These are phyloP conservation scores for Pyrenophora seminiperda DNA, from an alignment of 2,329 filamentous ascomycete genomes.

Conservation along the genomic window DNA sequence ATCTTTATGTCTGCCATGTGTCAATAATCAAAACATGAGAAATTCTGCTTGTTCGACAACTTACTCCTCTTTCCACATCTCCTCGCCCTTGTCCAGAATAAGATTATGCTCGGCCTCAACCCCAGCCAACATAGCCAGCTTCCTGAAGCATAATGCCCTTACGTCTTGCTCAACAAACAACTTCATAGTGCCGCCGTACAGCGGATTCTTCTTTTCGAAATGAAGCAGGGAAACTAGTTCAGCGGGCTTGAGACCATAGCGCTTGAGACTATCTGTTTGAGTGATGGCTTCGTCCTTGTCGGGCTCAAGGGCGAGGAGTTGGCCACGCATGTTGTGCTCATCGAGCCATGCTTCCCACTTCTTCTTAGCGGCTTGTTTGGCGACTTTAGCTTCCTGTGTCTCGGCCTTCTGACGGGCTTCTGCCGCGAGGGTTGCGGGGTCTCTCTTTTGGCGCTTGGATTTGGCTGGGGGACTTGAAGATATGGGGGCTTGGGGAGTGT, in stretches of 20 bases:
- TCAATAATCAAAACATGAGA: not conserved
- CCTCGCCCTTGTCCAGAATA: conserved; percentile 3
- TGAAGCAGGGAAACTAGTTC: conserved; percentile 9
- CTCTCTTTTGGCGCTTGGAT: conserved; percentile 18
- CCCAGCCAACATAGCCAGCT: conserved; percentile 12
- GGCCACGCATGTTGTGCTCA: not conserved
- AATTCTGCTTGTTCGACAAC: not conserved
- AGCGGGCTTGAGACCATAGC: conserved; percentile 21
- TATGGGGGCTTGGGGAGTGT: not conserved
- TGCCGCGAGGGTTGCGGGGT: not conserved
- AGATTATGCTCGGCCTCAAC: not conserved
- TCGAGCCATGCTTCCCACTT: conserved; percentile 12
- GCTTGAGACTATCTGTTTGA: conserved; percentile 18
- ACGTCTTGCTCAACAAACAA: conserved; percentile 17
- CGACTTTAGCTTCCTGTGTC: not conserved
- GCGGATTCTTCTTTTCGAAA: conserved; percentile 15
- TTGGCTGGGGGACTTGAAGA: not conserved
- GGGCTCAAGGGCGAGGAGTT: conserved; percentile 11
- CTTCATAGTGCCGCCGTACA: conserved; percentile 15
- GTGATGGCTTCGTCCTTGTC: conserved; percentile 13
- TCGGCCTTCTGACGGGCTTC: conserved; percentile 3
- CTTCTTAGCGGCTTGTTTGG: conserved; percentile 7
- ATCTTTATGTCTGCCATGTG: not conserved
- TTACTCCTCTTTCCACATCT: conserved; percentile 17
- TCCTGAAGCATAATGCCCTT: conserved; percentile 11